Percentiles rank a stretch among this genome's conserved stretches.
Evolutionary conservation across 768 basidiomycete species (phyloP).

Genomic region (Lactarius evosmus): DNA sequence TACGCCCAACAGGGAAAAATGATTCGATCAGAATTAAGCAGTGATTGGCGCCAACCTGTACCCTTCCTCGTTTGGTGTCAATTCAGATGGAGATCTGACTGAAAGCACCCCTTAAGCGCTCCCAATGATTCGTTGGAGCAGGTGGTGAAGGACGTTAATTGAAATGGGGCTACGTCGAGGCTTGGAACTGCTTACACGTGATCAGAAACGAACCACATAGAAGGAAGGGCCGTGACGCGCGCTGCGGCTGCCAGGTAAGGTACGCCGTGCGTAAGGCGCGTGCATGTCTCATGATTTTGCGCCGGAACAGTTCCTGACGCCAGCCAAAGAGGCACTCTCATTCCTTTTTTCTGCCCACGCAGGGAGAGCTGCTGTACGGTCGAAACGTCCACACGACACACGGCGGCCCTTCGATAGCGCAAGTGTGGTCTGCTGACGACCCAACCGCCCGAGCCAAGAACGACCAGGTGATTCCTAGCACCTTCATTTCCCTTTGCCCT

Average conservation of each 20-base stretch:
- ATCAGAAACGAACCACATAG: background rate
- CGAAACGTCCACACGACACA: background rate
- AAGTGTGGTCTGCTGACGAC: slow-evolving; percentile 1
- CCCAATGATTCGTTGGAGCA: background rate
- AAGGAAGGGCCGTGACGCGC: background rate
- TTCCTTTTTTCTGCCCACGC: slow-evolving; percentile 2
- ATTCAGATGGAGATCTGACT: background rate
- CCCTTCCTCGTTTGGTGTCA: background rate
- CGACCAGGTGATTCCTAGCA: background rate
- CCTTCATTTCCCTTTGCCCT: slow-evolving; percentile 1
- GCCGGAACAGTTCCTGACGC: slow-evolving; percentile 7
- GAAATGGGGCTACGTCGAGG: background rate
- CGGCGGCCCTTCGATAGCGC: background rate
- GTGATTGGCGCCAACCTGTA: slow-evolving; percentile 4
- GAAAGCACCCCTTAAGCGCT: background rate
- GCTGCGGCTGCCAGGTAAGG: background rate
- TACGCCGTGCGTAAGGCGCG: slow-evolving; percentile 12
- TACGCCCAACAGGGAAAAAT: slow-evolving; percentile 4
- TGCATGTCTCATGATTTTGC: slow-evolving; percentile 17
- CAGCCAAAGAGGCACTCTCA: slow-evolving; percentile 5
- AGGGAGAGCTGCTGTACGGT: background rate
- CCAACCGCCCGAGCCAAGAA: background rate
- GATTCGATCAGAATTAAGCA: slow-evolving; percentile 17
- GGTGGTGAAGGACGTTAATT: background rate
- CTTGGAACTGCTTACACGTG: background rate